These are phyloP conservation scores for Pichia cephalocereana DNA, from an alignment of 805 yeast genomes.

Conservation along the genomic window DNA sequence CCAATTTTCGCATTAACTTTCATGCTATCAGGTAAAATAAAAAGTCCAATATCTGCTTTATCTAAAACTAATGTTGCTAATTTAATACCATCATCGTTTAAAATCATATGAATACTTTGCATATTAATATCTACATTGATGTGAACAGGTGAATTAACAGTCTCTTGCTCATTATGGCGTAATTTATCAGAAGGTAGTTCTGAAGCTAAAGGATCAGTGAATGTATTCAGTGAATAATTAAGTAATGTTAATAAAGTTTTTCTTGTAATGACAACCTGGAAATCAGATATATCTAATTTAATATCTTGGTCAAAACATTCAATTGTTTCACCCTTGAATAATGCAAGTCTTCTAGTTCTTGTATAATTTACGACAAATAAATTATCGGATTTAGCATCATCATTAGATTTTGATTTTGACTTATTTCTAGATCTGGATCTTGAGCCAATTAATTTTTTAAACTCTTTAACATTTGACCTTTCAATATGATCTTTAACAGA, in stretches of 20 bases:
- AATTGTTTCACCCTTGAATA: slow-evolving; percentile 41
- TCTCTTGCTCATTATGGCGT: slow-evolving; percentile 55
- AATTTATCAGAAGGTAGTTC: slow-evolving; percentile 62
- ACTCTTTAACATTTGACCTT: slow-evolving; percentile 48
- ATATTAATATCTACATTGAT: slow-evolving; percentile 60
- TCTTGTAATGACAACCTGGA: slow-evolving; percentile 66
- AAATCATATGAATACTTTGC: slow-evolving; percentile 61
- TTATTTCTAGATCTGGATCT: slow-evolving; percentile 31
- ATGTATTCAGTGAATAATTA: slow-evolving; percentile 77
- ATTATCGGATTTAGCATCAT: slow-evolving; percentile 28
- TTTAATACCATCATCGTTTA: slow-evolving; percentile 77
- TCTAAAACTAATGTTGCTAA: slow-evolving; percentile 72
- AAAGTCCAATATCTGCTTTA: slow-evolving; percentile 58
- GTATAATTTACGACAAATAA: slow-evolving; percentile 52
- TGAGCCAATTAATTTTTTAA: slow-evolving; percentile 63
- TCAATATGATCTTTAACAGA: slow-evolving; percentile 71
- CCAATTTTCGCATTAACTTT: slow-evolving; percentile 67
- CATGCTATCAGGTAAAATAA: slow-evolving; percentile 68
- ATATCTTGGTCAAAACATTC: slow-evolving; percentile 75
- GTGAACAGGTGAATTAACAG: slow-evolving; percentile 58
- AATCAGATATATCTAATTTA: slow-evolving; percentile 64
- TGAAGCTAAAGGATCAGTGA: slow-evolving; percentile 71
- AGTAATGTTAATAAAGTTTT: slow-evolving; percentile 68
- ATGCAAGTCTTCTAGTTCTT: slow-evolving; percentile 52
- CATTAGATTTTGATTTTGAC: background rate